Base-by-base conservation (phyloP, 164 flowering plant genomes). In the Magnolia changhungtana region DNA sequence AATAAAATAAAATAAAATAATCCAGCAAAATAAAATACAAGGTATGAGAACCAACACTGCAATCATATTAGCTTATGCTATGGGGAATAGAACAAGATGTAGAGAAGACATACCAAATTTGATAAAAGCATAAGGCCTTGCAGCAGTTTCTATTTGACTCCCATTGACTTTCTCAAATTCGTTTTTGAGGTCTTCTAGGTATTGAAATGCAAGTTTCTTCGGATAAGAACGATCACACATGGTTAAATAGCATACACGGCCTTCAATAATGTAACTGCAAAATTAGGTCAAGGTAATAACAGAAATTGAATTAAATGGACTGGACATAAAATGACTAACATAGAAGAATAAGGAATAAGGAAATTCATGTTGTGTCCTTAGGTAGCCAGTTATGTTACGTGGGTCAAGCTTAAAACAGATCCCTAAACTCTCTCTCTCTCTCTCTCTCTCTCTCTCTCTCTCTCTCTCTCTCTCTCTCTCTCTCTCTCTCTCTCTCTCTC, bases 151-250 rank as follows among this genome's bases (percentile, higher is more conserved):
- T 77, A 92, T 91, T 77, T 94, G 98, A 83, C 78, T 80, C 70
- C 96, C 96, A 82, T 91, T 89, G 45, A 88, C 91, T 79, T 92
- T 93, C 85, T 94, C 96, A 81, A 94, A 94, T 76, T 94, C 97
- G 86, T 90, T 92, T 83, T 87, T 91, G 68, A 94, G 91, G 74
- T 94, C 98, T 80, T 91, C 97, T 74, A 94, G 80, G 78, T 92
- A 94, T 80, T 92, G 98, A 78, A 89, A 94, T 51, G 94, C 96
- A 64, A 92, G 98, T 78, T 94, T 94, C 88, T 94, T 94, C 61
- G 98, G 98, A 83, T 94, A 94, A 75, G 94, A 76, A 77, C 93
- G 94, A 74, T 94, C 98, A 74, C 98, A 94, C 96, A 94, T 87
- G 75, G 98, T 94, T 83, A 92, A 84, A 77, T 91, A 94, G 80